Percentiles rank a stretch among this genome's conserved stretches.
These are phyloP conservation scores for Wickerhamiella dianesei DNA, from an alignment of 805 yeast species.

Conservation along the genomic window DNA sequence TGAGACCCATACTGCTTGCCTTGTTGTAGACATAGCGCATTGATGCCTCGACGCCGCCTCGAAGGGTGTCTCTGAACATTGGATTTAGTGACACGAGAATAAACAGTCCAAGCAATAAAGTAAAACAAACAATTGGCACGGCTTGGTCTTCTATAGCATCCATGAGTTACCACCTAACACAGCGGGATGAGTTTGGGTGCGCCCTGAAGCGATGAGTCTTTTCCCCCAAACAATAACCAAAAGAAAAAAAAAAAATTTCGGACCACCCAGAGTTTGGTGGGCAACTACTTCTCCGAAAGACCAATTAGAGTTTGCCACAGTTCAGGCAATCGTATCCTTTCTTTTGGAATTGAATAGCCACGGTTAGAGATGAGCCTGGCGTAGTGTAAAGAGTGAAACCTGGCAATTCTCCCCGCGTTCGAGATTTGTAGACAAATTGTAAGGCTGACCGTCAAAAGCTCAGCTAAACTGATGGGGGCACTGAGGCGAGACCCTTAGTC, in stretches of 20 bases:
- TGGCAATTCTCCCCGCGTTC: not conserved
- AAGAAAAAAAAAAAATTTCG: too few species aligned
- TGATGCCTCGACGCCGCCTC: conserved; percentile 25
- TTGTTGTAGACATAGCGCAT: conserved; percentile 21
- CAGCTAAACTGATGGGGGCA: too few species aligned
- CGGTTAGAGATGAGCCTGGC: not conserved
- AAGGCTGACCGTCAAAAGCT: too few species aligned
- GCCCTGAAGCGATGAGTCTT: too few species aligned
- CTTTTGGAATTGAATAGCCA: too few species aligned
- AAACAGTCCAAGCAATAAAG: conserved; percentile 1
- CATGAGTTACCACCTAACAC: not conserved
- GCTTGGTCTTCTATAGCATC: not conserved
- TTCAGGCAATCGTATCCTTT: too few species aligned
- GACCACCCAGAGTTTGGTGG: too few species aligned
- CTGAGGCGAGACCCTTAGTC: too few species aligned
- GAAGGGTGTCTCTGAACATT: conserved; percentile 24
- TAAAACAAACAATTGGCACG: conserved; percentile 2
- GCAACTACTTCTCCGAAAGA: too few species aligned
- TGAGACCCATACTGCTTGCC: conserved; percentile 19
- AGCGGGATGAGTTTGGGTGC: too few species aligned
- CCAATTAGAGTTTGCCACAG: too few species aligned
- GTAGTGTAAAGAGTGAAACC: not conserved
- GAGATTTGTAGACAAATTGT: not conserved
- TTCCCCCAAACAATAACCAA: too few species aligned
- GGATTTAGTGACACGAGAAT: conserved; percentile 5